phyloP scores from a whole-genome alignment of 1,284 basidiomycete species.

The Moesziomyces sp. region DNA sequence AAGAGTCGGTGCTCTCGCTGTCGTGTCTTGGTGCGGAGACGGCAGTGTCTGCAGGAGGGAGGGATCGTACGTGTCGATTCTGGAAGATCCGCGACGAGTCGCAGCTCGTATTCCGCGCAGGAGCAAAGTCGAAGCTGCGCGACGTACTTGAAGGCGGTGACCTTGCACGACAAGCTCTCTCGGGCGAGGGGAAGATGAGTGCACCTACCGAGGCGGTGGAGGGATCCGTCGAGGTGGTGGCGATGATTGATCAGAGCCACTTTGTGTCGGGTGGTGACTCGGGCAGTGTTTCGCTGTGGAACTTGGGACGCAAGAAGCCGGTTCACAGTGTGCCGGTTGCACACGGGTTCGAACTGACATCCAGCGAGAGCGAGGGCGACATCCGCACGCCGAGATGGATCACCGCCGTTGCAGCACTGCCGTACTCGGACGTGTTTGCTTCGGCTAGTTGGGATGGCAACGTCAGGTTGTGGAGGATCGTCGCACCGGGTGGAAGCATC shows the following conservation, averaged over 20 bases:
- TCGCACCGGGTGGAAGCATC: slow-evolving; percentile 71
- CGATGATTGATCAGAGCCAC: slow-evolving; percentile 91
- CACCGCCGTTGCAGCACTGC: slow-evolving; percentile 81
- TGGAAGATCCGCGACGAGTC: slow-evolving; percentile 98
- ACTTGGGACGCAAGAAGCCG: slow-evolving; percentile 94
- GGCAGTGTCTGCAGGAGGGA: slow-evolving; percentile 85
- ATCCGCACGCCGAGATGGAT: slow-evolving; percentile 88
- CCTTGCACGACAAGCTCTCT: slow-evolving; percentile 70
- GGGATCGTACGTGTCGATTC: slow-evolving; percentile 90
- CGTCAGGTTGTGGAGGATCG: slow-evolving; percentile 88
- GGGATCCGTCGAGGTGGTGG: slow-evolving; percentile 89
- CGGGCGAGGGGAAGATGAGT: slow-evolving; percentile 35
- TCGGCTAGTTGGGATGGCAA: slow-evolving; percentile 91
- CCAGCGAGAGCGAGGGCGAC: slow-evolving; percentile 78
- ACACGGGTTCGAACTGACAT: slow-evolving; percentile 79
- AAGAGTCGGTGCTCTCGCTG: slow-evolving; percentile 83
- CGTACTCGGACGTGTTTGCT: slow-evolving; percentile 90
- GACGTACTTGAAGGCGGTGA: slow-evolving; percentile 84
- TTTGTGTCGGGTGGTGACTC: slow-evolving; percentile 95
- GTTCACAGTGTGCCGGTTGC: slow-evolving; percentile 84
- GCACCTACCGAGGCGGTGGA: slow-evolving; percentile 72
- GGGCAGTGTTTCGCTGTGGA: slow-evolving; percentile 87
- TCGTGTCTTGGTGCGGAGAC: slow-evolving; percentile 85
- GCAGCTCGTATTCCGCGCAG: slow-evolving; percentile 94
- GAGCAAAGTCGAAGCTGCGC: slow-evolving; percentile 75